phyloP scores from a whole-genome alignment of 2,329 filamentous ascomycete genomes.

The Penicillium sp. region DNA sequence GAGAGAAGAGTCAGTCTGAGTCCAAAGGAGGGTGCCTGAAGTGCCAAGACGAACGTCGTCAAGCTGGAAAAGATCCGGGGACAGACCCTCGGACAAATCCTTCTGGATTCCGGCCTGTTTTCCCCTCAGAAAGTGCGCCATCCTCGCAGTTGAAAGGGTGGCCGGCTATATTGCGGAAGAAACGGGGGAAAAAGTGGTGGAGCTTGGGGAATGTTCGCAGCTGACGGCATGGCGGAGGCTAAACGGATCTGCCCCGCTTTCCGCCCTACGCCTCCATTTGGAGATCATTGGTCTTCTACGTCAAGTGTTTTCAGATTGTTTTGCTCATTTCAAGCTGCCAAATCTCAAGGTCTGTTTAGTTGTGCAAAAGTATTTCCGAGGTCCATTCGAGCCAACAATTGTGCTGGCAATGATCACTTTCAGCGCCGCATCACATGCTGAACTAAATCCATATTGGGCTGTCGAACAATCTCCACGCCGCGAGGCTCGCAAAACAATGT shows the following conservation, averaged over 20 bases:
- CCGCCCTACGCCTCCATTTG: conserved; percentile 13
- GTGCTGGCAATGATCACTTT: background rate
- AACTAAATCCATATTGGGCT: conserved; percentile 1
- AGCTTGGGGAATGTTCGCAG: conserved; percentile 15
- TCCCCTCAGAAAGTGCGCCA: conserved; percentile 84
- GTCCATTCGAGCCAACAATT: background rate
- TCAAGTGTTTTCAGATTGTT: background rate
- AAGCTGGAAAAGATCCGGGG: conserved; percentile 72
- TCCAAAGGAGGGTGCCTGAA: conserved; percentile 25
- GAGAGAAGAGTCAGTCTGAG: conserved; percentile 10
- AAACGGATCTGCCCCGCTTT: conserved; percentile 25
- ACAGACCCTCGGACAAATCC: conserved; percentile 81
- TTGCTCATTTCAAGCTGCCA: background rate
- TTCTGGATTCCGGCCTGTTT: conserved; percentile 92
- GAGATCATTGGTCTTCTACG: background rate
- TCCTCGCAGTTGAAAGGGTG: conserved; percentile 38
- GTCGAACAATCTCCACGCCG: background rate
- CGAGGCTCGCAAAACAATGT: background rate
- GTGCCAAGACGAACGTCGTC: conserved; percentile 64
- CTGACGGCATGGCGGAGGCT: conserved; percentile 30
- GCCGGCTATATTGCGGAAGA: conserved; percentile 7
- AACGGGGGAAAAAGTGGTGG: conserved; percentile 13
- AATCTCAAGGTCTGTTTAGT: background rate
- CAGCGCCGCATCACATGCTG: conserved; percentile 13
- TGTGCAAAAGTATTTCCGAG: background rate